Conservation (phyloP, 1,139 yeast species). For the Geotrichum carabidarum region DNA sequence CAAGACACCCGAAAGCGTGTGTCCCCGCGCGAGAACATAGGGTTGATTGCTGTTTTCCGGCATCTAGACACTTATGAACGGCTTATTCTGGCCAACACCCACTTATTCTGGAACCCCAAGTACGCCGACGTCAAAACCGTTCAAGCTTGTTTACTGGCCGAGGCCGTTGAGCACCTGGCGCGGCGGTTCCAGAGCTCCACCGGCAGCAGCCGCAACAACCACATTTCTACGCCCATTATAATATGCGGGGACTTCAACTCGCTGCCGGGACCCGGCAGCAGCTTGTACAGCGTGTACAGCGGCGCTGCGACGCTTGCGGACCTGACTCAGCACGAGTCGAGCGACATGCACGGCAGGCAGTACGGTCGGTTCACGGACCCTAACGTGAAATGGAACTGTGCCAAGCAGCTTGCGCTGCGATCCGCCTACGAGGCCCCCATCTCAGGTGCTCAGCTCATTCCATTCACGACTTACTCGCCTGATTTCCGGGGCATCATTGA, state of each 20-base stretch:
- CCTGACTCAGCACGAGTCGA: not conserved
- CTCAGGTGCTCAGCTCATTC: constrained; percentile 31
- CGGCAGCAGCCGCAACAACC: constrained; percentile 1
- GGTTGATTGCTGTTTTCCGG: not conserved
- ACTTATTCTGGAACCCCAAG: constrained; percentile 97
- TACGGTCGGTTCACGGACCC: constrained; percentile 4
- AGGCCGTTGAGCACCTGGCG: not conserved
- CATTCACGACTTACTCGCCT: constrained; percentile 91
- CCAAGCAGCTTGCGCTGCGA: not conserved
- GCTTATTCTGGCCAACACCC: constrained; percentile 41
- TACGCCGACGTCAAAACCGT: constrained; percentile 77
- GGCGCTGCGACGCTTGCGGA: not conserved
- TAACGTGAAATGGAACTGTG: not conserved
- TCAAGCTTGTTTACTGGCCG: constrained; percentile 5
- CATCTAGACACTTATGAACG: not conserved
- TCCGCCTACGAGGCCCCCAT: constrained; percentile 4
- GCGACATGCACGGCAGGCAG: not conserved
- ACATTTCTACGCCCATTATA: not conserved
- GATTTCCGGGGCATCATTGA: constrained; percentile 88
- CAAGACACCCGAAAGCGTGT: not conserved
- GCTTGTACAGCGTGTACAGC: constrained; percentile 1
- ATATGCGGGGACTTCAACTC: constrained; percentile 12
- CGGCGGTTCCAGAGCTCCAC: not conserved
- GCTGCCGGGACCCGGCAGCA: not conserved
- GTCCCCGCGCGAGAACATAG: not conserved